Conservation (phyloP, 352 stramenopile genomes). For the Phytophthora cajani region DNA sequence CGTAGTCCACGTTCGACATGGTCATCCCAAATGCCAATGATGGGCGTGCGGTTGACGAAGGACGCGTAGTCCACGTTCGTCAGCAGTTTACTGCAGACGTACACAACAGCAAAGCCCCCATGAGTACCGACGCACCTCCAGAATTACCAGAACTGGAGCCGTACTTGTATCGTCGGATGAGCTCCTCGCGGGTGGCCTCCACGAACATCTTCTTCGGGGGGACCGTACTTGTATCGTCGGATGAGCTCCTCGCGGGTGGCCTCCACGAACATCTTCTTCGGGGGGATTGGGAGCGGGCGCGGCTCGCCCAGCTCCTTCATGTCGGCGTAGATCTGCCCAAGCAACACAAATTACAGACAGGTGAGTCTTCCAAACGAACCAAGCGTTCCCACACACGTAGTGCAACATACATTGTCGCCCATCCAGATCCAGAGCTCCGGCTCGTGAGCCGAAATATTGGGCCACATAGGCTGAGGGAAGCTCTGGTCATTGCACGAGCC, state of each 20-base stretch:
- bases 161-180: conserved; percentile 70
- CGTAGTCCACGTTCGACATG: conserved; percentile 84
- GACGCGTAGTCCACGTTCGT: conserved; percentile 70
- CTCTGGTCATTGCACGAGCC: conserved; percentile 90
- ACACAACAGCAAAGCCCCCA: conserved; percentile 4
- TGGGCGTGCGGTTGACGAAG: conserved; percentile 67
- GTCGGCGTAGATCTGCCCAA: conserved; percentile 78
- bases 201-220: conserved; percentile 67
- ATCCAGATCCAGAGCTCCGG: conserved; percentile 89
- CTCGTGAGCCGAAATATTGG: conserved; percentile 58
- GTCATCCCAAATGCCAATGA: conserved; percentile 92
- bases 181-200: conserved; percentile 53
- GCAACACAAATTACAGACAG: conserved; percentile 1
- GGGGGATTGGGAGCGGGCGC: conserved; percentile 42
- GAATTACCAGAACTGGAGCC: conserved; percentile 8
- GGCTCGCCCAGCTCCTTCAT: conserved; percentile 60
- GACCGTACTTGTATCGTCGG: conserved; percentile 63
- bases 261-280: conserved; percentile 68
- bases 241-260: conserved; percentile 59
- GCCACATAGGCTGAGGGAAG: conserved; percentile 83
- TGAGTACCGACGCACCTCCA: background rate
- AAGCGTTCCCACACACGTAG: background rate
- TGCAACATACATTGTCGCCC: conserved; percentile 75
- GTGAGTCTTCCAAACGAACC: background rate
- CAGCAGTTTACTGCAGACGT: conserved; percentile 54